phyloP scores from a whole-genome alignment of 495 filamentous ascomycete genomes.

The Penicillium goetzii region DNA sequence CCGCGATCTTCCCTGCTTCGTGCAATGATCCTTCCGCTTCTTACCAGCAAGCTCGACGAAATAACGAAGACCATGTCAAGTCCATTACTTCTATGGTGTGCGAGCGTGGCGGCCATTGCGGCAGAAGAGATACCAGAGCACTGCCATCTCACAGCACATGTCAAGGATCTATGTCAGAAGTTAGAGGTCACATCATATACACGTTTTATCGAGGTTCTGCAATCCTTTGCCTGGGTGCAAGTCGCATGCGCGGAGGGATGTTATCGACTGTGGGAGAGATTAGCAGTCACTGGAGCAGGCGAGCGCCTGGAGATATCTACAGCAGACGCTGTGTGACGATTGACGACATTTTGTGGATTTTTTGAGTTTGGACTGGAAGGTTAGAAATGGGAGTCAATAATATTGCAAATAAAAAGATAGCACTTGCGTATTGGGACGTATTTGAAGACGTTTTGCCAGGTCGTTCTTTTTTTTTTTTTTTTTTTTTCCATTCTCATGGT shows the following conservation, averaged over 20 bases:
- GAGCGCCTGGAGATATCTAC: neutral
- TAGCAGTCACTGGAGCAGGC: neutral
- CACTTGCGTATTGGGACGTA: too few species aligned
- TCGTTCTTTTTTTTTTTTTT: too few species aligned
- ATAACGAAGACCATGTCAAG: neutral
- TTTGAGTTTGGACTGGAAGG: neutral
- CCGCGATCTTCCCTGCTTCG: constrained; percentile 3
- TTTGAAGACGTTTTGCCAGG: too few species aligned
- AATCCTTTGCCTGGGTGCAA: constrained; percentile 10
- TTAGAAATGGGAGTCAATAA: neutral
- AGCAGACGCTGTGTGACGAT: neutral
- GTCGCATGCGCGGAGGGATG: constrained; percentile 8
- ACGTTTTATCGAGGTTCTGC: neutral
- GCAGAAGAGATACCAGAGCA: neutral
- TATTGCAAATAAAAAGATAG: too few species aligned
- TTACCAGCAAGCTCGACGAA: neutral
- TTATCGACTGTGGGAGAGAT: constrained; percentile 7
- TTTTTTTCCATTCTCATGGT: too few species aligned
- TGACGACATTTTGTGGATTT: neutral
- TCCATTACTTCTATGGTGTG: constrained; percentile 6
- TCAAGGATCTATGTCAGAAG: neutral
- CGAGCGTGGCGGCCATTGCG: constrained; percentile 1
- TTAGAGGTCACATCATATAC: neutral
- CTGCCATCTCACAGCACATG: neutral
- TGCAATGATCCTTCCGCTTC: constrained; percentile 5